A percentile compares a stretch with the other conserved stretches of the same genome.
Evolutionary conservation across 2,329 filamentous ascomycete species (phyloP).

Genomic region (Aspergillus pseudoviridinutans): DNA sequence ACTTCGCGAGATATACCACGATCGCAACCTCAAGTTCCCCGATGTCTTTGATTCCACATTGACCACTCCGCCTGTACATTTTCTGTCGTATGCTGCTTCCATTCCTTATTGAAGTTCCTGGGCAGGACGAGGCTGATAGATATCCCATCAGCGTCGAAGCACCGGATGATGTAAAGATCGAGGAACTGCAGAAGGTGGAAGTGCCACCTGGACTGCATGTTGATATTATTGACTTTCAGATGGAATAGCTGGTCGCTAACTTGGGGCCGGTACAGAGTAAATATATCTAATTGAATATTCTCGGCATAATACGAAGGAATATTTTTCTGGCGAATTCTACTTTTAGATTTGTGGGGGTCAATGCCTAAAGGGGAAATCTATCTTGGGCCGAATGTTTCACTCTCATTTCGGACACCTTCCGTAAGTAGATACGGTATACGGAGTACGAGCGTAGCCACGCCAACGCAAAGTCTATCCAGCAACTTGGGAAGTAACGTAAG

Average conservation of each 20-base stretch:
- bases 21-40: constrained; percentile 12
- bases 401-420: too few species aligned
- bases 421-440: too few species aligned
- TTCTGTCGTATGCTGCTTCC: constrained; percentile 13
- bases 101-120: background rate
- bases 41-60: constrained; percentile 16
- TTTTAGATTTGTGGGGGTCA: too few species aligned
- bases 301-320: too few species aligned
- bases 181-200: constrained; percentile 4
- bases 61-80: constrained; percentile 18
- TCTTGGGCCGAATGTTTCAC: too few species aligned
- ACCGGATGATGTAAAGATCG: constrained; percentile 10
- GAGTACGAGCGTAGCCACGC: too few species aligned
- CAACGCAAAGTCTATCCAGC: too few species aligned
- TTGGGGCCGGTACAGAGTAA: too few species aligned
- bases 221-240: constrained; percentile 8
- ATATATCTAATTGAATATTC: background rate
- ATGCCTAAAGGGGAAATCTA: too few species aligned
- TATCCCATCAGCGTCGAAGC: constrained; percentile 1
- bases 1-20: constrained; percentile 9
- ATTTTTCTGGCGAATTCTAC: too few species aligned
- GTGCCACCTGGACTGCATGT: constrained; percentile 12
- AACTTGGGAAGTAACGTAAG: too few species aligned
- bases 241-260: background rate
- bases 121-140: background rate